phyloP scores from a whole-genome alignment of 202 grass and related monocot genomes.

The Saccharum hybrid region DNA sequence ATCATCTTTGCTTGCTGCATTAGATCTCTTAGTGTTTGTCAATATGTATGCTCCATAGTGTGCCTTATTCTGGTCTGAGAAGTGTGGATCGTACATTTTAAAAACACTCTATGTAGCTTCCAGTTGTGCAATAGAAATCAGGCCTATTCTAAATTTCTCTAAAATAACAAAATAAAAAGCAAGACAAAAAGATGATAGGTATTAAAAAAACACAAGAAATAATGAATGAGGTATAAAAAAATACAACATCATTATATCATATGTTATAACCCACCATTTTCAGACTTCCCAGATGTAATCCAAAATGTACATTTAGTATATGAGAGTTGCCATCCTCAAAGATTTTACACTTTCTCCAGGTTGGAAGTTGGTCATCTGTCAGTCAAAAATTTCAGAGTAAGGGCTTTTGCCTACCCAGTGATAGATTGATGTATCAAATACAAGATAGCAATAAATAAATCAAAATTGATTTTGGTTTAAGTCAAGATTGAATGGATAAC shows the following conservation, averaged over 20 bases:
- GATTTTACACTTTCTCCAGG: slow-evolving; percentile 73
- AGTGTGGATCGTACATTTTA: slow-evolving; percentile 7
- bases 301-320: slow-evolving; percentile 79
- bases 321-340: slow-evolving; percentile 65
- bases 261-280: slow-evolving; percentile 77
- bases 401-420: not conserved
- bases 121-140: slow-evolving; percentile 9
- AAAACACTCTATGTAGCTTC: not conserved
- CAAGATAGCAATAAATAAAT: not conserved
- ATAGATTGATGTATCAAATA: slow-evolving; percentile 12
- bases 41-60: not conserved
- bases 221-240: not conserved
- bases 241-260: slow-evolving; percentile 29
- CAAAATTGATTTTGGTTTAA: not conserved
- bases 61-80: slow-evolving; percentile 1
- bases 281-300: slow-evolving; percentile 59
- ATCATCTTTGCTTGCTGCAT: not conserved
- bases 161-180: not conserved
- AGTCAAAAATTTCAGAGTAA: slow-evolving; percentile 34
- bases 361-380: slow-evolving; percentile 73
- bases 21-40: not conserved
- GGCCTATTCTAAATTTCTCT: not conserved
- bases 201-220: not conserved
- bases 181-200: not conserved
- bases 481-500: not conserved